Evolutionary conservation across 345 rosid species (phyloP), one percentile per base, ranked within the genome.

Genomic region (Brassica napus): DNA sequence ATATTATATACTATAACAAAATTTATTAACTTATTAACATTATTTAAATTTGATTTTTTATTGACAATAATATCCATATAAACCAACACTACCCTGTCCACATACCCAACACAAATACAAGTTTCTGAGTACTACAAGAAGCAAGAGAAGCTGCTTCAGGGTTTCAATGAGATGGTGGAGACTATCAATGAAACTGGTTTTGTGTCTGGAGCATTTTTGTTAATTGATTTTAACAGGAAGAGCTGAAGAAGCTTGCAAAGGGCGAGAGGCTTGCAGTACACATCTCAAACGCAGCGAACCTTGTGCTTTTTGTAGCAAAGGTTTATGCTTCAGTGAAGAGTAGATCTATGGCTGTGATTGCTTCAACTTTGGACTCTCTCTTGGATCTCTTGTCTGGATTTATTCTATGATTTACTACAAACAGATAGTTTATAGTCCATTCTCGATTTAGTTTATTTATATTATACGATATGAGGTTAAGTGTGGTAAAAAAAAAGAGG

Each of bases 371-470:
- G 77, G 98, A 92, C 79, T 91, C 94, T 49, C 88, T 92, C 42
- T 76, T 92, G 80, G 97, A 92, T 82, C 92, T 92, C 57, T 74
- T 88, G 62, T 90, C 96, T 11, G 94, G 97, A 3, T 89, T 92
- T 6, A 6, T 35, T 35, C 9, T 35, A 35, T 35, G 39, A 12
- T 39, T 39, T 39, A 39, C 47, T 39, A 9, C 44, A 37, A 37
- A 37, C 2, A 9, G 0, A 37, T 37, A 2, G 11, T 37, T 37
- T 37, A 37, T 3, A 8, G 10, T 37, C 2, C 11, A 2, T 37
- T 37, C 44, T 37, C 11, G 44, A 37, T 37, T 37, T 37, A 37
- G 11, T 37, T 37, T 8, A 8, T 37, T 37, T 37, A 37, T 37
- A 37, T 37, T 37, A 8, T 37, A 8, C 8, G 44, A 37, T 35